Conservation (phyloP, 1,284 basidiomycete genomes). For the Taiwanofungus camphoratus region DNA sequence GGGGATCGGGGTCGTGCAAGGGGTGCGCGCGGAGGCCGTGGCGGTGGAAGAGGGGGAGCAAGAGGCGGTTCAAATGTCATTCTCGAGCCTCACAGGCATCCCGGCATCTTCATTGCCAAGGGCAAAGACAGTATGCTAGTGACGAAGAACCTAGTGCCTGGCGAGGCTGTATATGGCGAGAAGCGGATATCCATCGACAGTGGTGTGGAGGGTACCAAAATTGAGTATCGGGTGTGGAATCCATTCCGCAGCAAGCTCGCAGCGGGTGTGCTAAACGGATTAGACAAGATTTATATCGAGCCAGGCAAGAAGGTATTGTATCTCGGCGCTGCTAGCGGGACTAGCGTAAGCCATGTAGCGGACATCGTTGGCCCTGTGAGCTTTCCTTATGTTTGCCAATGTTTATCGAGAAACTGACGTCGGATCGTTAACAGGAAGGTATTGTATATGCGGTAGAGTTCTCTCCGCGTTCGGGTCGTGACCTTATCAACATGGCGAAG, state of each 20-base stretch:
- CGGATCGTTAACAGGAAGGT: constrained; percentile 62
- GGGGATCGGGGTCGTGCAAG: constrained; percentile 37
- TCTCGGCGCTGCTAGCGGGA: constrained; percentile 95
- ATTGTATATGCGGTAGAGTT: constrained; percentile 99
- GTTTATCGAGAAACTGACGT: constrained; percentile 1
- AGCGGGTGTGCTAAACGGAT: constrained; percentile 92
- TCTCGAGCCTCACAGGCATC: constrained; percentile 93
- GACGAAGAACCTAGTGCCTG: constrained; percentile 96
- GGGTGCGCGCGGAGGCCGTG: constrained; percentile 41
- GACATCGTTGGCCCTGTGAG: constrained; percentile 94
- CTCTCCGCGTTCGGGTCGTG: constrained; percentile 93
- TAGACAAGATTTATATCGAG: constrained; percentile 91
- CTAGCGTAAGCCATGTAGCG: constrained; percentile 97
- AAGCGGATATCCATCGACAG: constrained; percentile 88
- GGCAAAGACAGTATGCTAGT: constrained; percentile 97
- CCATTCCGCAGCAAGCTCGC: constrained; percentile 98
- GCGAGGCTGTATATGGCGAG: constrained; percentile 98
- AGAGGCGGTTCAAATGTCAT: constrained; percentile 83
- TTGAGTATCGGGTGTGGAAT: constrained; percentile 99
- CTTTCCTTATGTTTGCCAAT: constrained; percentile 3
- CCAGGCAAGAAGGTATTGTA: constrained; percentile 98
- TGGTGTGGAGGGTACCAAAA: constrained; percentile 78
- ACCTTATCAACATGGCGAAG: constrained; percentile 99
- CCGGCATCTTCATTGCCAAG: constrained; percentile 91
- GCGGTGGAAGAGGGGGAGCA: constrained; percentile 58